These are phyloP conservation scores for Phialemonium atrogriseum DNA, from an alignment of 2,329 filamentous ascomycete species.

Conservation along the genomic window DNA sequence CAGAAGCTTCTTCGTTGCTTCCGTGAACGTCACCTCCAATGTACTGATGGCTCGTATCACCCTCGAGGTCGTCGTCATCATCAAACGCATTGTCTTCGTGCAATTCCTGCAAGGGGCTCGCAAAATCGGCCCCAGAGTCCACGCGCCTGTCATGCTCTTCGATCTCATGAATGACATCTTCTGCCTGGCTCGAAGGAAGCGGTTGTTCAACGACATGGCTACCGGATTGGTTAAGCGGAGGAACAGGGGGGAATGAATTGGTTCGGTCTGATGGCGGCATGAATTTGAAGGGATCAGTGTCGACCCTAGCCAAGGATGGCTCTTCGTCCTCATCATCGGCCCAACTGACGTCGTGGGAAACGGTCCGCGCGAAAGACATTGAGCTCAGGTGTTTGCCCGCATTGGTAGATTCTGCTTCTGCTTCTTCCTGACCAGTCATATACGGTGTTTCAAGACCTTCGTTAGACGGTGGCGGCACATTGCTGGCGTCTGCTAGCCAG, in stretches of 20 bases:
- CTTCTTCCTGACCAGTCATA: background rate
- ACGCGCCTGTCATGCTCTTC: conserved; percentile 40
- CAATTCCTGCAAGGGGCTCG: conserved; percentile 29
- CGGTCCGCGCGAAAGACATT: conserved; percentile 56
- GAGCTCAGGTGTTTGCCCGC: conserved; percentile 49
- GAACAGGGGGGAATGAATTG: conserved; percentile 55
- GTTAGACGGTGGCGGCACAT: conserved; percentile 1
- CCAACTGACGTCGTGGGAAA: conserved; percentile 54
- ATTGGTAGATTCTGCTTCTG: conserved; percentile 15
- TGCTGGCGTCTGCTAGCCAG: conserved; percentile 10
- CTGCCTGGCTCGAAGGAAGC: conserved; percentile 40
- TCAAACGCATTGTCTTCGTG: conserved; percentile 8
- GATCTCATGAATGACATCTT: conserved; percentile 43
- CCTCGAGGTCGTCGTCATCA: conserved; percentile 10
- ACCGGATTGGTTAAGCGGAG: conserved; percentile 26
- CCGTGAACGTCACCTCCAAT: conserved; percentile 35
- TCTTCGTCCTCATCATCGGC: conserved; percentile 50
- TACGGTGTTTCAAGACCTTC: background rate
- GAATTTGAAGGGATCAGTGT: conserved; percentile 51
- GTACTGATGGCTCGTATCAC: conserved; percentile 22
- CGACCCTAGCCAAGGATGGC: conserved; percentile 42
- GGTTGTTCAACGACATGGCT: conserved; percentile 26
- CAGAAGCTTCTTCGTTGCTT: conserved; percentile 32
- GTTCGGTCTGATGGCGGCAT: conserved; percentile 50
- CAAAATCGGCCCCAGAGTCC: too few species aligned